phyloP scores from a whole-genome alignment of 805 yeast species.

The Alloascoidea africana region DNA sequence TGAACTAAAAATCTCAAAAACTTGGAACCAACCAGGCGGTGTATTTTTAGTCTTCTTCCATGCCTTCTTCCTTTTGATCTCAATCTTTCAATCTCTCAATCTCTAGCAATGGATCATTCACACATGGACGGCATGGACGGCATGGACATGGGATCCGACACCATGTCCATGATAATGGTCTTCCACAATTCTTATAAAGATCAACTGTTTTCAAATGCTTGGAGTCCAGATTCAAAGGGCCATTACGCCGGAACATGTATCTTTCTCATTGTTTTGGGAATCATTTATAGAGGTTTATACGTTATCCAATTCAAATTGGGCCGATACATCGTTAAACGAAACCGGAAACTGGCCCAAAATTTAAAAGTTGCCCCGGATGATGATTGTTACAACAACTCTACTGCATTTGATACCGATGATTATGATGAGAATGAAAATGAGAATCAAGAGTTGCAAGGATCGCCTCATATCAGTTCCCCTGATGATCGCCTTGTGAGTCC shows the following conservation, averaged over 20 bases:
- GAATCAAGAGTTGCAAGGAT: too few species aligned
- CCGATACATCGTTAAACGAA: conserved; percentile 4
- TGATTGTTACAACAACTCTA: conserved; percentile 5
- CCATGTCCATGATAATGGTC: conserved; percentile 9
- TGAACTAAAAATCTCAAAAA: too few species aligned
- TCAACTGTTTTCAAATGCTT: conserved; percentile 10
- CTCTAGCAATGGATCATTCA: too few species aligned
- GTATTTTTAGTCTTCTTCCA: too few species aligned
- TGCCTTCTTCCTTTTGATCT: too few species aligned
- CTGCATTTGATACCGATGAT: conserved; percentile 7
- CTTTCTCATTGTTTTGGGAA: conserved; percentile 13
- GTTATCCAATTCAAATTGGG: conserved; percentile 7
- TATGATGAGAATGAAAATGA: too few species aligned
- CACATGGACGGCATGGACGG: conserved; percentile 1
- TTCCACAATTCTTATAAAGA: conserved; percentile 12
- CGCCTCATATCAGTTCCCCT: too few species aligned
- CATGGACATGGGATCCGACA: not conserved
- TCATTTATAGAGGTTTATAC: conserved; percentile 9
- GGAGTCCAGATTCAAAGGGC: conserved; percentile 13
- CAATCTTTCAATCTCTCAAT: too few species aligned
- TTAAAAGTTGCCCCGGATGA: conserved; percentile 6
- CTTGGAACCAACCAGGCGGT: too few species aligned
- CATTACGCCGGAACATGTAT: conserved; percentile 16
- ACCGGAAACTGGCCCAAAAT: conserved; percentile 6
- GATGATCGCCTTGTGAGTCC: conserved; percentile 7